Evolutionary conservation across 2,329 filamentous ascomycete species (phyloP).

Genomic region (Cladosporium sp.): DNA sequence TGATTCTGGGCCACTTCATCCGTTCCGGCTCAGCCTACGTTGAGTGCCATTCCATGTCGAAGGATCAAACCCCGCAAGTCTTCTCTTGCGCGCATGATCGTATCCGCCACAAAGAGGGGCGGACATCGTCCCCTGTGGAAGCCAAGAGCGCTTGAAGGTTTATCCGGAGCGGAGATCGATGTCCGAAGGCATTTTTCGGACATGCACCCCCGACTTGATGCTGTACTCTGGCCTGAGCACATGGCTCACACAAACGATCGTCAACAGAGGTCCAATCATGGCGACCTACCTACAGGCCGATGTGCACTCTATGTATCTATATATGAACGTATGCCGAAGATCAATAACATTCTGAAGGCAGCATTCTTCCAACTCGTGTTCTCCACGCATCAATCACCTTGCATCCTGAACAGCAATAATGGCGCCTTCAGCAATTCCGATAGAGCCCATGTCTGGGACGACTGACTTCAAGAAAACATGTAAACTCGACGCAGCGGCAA

Average conservation of each 20-base stretch:
- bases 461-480: neutral
- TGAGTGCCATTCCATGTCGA: neutral
- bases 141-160: neutral
- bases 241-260: neutral
- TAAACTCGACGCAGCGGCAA: neutral
- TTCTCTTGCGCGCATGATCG: neutral
- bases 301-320: neutral
- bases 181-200: neutral
- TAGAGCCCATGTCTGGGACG: neutral
- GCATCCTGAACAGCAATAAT: neutral
- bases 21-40: too few species aligned
- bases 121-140: neutral
- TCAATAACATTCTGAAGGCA: neutral
- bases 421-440: neutral
- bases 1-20: neutral
- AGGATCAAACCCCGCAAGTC: neutral
- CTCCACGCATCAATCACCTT: neutral
- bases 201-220: neutral
- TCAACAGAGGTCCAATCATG: neutral
- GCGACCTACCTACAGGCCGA: neutral
- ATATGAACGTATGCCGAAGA: neutral
- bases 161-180: neutral
- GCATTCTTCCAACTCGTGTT: neutral
- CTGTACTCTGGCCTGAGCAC: neutral
- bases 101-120: too few species aligned